phyloP scores from a whole-genome alignment of 1,139 yeast species.

The Zygoascus sp. region DNA sequence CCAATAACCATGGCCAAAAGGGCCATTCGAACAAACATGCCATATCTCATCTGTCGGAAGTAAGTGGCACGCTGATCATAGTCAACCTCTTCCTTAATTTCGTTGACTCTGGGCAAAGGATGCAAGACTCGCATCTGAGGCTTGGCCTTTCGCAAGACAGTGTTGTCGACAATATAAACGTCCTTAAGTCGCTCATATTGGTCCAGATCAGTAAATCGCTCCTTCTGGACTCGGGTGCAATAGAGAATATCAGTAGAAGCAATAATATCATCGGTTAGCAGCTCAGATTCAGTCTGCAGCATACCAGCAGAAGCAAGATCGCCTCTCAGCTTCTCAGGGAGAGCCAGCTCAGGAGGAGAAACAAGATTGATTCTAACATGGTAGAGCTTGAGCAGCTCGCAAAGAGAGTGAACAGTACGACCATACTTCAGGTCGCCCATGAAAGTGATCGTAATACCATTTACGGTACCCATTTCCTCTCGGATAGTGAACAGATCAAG shows the following conservation, averaged over 20 bases:
- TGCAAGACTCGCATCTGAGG: conserved; percentile 99
- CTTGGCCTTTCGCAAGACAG: conserved; percentile 85
- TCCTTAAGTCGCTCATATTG: conserved; percentile 89
- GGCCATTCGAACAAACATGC: conserved; percentile 98
- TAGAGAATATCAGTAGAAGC: conserved; percentile 90
- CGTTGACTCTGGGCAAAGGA: conserved; percentile 96
- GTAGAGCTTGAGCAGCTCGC: conserved; percentile 84
- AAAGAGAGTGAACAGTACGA: conserved; percentile 96
- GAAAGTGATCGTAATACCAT: conserved; percentile 95
- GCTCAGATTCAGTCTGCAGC: conserved; percentile 68
- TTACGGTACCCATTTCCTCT: conserved; percentile 97
- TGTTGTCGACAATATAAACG: conserved; percentile 87
- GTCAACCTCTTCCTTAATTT: conserved; percentile 96
- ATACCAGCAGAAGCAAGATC: conserved; percentile 63
- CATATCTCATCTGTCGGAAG: conserved; percentile 99
- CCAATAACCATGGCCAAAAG: conserved; percentile 97
- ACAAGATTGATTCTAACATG: conserved; percentile 92
- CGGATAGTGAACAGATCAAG: conserved; percentile 95
- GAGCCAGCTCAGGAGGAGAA: conserved; percentile 78
- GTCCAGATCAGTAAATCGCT: conserved; percentile 72
- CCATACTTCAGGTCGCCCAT: conserved; percentile 99
- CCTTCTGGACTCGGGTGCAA: conserved; percentile 98
- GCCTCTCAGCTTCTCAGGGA: conserved; percentile 69
- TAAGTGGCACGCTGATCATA: conserved; percentile 99
- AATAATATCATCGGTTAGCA: conserved; percentile 75